These are phyloP conservation scores for Stephanodiscus triporus DNA, from an alignment of 108 stramenopile genomes.

Conservation along the genomic window DNA sequence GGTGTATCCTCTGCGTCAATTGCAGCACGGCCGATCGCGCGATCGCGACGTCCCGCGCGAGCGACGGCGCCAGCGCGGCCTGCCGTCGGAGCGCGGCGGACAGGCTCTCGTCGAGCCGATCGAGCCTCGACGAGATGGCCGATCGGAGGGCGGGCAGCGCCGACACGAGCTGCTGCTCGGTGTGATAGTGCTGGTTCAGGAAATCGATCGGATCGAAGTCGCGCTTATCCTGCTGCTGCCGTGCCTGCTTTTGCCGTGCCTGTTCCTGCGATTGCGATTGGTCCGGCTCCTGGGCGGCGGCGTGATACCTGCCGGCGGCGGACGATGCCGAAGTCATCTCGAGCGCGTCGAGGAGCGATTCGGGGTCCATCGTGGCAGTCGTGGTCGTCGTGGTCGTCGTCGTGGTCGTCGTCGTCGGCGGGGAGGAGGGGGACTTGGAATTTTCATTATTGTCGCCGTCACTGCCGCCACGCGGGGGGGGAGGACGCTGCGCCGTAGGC, in stretches of 20 bases:
- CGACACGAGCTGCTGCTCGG: conserved; percentile 63
- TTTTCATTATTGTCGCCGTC: not conserved
- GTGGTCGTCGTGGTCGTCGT: conserved; percentile 10
- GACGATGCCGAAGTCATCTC: conserved; percentile 30
- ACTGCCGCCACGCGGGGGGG: not conserved
- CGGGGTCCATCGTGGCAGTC: conserved; percentile 43
- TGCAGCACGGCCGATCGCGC: conserved; percentile 66
- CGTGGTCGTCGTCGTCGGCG: not conserved
- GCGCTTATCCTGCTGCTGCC: not conserved
- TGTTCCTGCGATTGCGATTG: conserved; percentile 13
- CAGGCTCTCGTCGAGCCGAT: conserved; percentile 75
- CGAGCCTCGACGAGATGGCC: conserved; percentile 67
- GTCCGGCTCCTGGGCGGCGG: conserved; percentile 3
- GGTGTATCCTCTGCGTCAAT: conserved; percentile 61
- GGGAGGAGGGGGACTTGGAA: too few relatives aligned
- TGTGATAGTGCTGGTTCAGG: conserved; percentile 78
- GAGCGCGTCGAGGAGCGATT: conserved; percentile 57
- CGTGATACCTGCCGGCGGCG: conserved; percentile 16
- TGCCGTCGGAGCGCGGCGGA: conserved; percentile 77
- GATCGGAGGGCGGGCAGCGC: conserved; percentile 71
- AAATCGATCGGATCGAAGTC: conserved; percentile 79
- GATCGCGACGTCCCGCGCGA: conserved; percentile 69
- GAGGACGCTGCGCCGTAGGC: not conserved
- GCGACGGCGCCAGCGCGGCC: conserved; percentile 61
- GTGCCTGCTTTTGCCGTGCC: not conserved